Percentiles rank a stretch among this genome's conserved stretches.
Evolutionary conservation across 768 basidiomycete species (phyloP).

Genomic region (Leccinum fibrillosum): DNA sequence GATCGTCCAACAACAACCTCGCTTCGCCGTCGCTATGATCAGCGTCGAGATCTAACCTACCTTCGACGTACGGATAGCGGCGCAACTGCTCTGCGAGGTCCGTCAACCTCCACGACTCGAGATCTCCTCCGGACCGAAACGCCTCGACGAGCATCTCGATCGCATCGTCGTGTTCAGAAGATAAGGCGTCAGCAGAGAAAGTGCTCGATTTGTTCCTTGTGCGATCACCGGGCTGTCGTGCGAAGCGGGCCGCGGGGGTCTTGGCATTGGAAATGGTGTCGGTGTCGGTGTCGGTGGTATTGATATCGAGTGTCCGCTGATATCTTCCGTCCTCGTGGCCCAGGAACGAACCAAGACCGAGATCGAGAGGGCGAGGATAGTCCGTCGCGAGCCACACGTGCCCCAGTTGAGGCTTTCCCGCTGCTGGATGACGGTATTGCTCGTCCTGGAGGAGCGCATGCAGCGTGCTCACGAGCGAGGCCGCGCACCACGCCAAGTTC

Average conservation of each 20-base stretch:
- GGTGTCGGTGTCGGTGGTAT: not conserved
- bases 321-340: not conserved
- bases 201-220: constrained; percentile 37
- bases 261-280: too few species aligned
- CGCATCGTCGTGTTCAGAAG: constrained; percentile 42
- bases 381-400: constrained; percentile 59
- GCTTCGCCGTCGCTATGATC: not conserved
- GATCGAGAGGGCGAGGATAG: constrained; percentile 34
- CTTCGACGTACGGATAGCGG: constrained; percentile 22
- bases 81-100: constrained; percentile 38
- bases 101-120: constrained; percentile 41
- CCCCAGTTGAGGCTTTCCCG: constrained; percentile 18
- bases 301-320: not conserved
- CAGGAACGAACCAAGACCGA: too few species aligned
- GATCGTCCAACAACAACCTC: constrained; percentile 38
- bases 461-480: constrained; percentile 46
- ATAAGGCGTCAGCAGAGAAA: constrained; percentile 28
- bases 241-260: too few species aligned
- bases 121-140: constrained; percentile 39
- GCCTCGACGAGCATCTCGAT: constrained; percentile 41
- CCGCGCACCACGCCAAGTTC: constrained; percentile 39
- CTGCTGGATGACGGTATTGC: constrained; percentile 2
- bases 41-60: constrained; percentile 19
- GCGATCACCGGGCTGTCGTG: too few species aligned
- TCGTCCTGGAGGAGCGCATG: constrained; percentile 31